Base-by-base conservation (phyloP, 805 yeast genomes). In the Ogataea paraovalis region DNA sequence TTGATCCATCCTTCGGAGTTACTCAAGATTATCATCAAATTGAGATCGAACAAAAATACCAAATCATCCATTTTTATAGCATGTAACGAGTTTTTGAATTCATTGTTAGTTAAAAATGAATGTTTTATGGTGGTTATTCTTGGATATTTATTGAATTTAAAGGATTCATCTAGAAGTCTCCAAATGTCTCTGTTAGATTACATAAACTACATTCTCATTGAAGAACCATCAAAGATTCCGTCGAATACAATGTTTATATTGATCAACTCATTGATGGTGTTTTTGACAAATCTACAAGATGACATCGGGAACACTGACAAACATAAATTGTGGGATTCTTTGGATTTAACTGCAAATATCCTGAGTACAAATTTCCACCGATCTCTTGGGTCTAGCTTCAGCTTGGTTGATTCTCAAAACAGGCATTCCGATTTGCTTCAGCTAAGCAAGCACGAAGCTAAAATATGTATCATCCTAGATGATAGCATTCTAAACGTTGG, bases 181-280 rank as follows among this genome's bases (percentile, higher is more conserved):
- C 48, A 51, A 40, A 22, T 46, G n/a, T 39, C 53, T 13, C 44
- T 55, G 9, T 25, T 61, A 25, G 62, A 58, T 40, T 62, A 57
- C 30, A 44, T 60, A 16, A 59, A 60, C 38, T 55, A 54, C 41
- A 18, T 59, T 5, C 23, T 62, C 16, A 50, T 63, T 22, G 64
- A 61, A 37, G 40, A 39, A 3, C 19, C 37, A 19, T 14, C 16
- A 36, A n/a, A 28, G 1, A 20, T 50, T 18, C 36, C 48, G 25
- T 32, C 54, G 19, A 47, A 49, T 27, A 47, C 53, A 19, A 32
- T 62, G 10, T 49, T 51, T 23, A 16, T 63, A 7, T 23, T 59
- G 14, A 32, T 55, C 3, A 54, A 56, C 21, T 45, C 59, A 3
- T 18, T 59, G 20, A 42, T 60, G 12, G 19, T 30, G 16, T 52